phyloP scores from a whole-genome alignment of 192 early-diverging fungal species.

The Gryganskiella cystojenkinii region DNA sequence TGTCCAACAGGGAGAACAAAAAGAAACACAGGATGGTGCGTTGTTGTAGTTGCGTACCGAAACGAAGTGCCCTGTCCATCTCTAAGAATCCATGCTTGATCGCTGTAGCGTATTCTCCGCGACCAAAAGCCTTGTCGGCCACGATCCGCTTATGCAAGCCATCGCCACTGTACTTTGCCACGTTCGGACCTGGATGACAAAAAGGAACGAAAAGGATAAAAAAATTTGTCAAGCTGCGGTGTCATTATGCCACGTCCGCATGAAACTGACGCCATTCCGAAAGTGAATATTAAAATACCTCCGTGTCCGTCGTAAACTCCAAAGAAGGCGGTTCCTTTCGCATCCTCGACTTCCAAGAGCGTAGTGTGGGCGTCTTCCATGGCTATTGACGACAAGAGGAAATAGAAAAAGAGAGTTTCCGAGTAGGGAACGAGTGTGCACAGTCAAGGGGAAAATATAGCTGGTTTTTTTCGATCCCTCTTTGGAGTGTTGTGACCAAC shows the following conservation, averaged over 20 bases:
- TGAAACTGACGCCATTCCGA: not conserved
- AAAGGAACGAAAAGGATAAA: not conserved
- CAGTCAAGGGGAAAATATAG: not conserved
- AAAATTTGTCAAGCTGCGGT: not conserved
- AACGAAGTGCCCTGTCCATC: constrained; percentile 81
- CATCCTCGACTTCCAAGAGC: constrained; percentile 74
- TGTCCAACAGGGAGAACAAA: not conserved
- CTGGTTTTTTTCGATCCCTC: not conserved
- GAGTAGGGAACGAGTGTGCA: not conserved
- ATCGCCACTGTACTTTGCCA: constrained; percentile 87
- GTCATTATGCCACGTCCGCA: not conserved
- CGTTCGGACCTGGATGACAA: constrained; percentile 63
- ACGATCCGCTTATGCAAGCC: constrained; percentile 80
- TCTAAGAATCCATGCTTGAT: constrained; percentile 86
- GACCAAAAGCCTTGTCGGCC: constrained; percentile 68
- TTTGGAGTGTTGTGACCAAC: too few species aligned
- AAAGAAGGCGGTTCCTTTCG: constrained; percentile 85
- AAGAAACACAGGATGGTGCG: too few species aligned
- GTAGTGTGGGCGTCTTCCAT: constrained; percentile 99
- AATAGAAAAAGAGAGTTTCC: constrained; percentile 4
- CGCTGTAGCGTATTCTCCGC: constrained; percentile 77
- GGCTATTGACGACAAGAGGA: constrained; percentile 54
- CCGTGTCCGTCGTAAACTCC: constrained; percentile 98
- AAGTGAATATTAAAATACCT: constrained; percentile 55
- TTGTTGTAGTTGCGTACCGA: too few species aligned